Conservation (phyloP, 1,284 basidiomycete species). For the Ustilago shanxiensis region DNA sequence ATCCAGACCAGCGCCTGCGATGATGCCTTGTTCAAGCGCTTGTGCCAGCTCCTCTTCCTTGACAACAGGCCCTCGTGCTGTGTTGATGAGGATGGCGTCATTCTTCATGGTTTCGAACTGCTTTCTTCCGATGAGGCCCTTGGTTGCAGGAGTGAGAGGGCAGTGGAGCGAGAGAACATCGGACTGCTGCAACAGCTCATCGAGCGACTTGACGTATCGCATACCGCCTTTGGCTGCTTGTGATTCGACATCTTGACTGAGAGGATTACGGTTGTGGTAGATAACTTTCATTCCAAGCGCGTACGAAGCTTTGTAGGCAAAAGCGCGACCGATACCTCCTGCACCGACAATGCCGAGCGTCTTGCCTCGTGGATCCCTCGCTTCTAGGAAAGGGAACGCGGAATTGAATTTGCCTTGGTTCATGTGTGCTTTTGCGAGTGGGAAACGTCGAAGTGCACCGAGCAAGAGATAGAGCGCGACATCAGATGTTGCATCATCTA, state of each 20-base stretch:
- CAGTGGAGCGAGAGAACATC: slow-evolving; percentile 74
- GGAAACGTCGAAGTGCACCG: slow-evolving; percentile 60
- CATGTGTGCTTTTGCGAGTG: slow-evolving; percentile 50
- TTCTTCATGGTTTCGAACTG: slow-evolving; percentile 71
- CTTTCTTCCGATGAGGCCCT: slow-evolving; percentile 69
- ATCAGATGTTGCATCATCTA: slow-evolving; percentile 64
- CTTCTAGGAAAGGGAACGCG: slow-evolving; percentile 52
- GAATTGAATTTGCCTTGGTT: slow-evolving; percentile 53
- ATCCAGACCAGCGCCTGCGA: slow-evolving; percentile 81
- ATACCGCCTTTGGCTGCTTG: slow-evolving; percentile 53
- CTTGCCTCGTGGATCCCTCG: slow-evolving; percentile 55
- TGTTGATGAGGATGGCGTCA: slow-evolving; percentile 72
- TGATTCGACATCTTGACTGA: slow-evolving; percentile 64
- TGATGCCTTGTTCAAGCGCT: slow-evolving; percentile 53
- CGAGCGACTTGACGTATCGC: slow-evolving; percentile 64
- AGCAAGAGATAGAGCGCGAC: slow-evolving; percentile 64
- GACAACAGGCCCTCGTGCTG: slow-evolving; percentile 72
- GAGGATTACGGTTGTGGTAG: slow-evolving; percentile 63
- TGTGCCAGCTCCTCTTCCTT: slow-evolving; percentile 69
- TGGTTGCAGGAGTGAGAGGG: slow-evolving; percentile 71
- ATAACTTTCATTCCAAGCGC: slow-evolving; percentile 62
- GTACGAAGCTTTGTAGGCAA: slow-evolving; percentile 61
- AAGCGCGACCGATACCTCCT: slow-evolving; percentile 61
- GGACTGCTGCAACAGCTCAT: slow-evolving; percentile 69
- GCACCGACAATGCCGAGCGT: slow-evolving; percentile 65